Evolutionary conservation across 805 yeast species (phyloP), one percentile per base, ranked within the genome.

Genomic region (Pichia exigua): DNA sequence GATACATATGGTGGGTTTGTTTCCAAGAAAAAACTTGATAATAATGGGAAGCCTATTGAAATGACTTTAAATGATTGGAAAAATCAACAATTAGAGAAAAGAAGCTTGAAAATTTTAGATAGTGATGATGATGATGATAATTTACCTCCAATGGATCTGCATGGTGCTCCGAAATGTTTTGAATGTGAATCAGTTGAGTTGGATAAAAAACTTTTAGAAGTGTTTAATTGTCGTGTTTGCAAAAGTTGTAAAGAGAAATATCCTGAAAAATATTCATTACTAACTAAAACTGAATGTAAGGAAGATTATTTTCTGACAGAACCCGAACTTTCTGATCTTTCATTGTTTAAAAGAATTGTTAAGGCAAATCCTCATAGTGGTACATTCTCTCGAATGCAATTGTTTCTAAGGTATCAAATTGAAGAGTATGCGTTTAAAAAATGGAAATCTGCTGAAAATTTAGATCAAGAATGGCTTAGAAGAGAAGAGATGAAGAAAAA

Each of bases 361-460:
- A 87, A 91, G 59, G 89, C 96, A 2, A 94, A 94, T 63, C 99
- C 99, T 0, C 96, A 94, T 66, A 89, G 91, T 43, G 82, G 82
- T 2, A 85, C 89, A 0, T 94, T 82, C 68, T 85, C 89, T 47
- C 78, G 94, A 62, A 94, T 94, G 99, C 96, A 91, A 75, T 73
- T 94, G 51, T 94, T 83, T 69, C 68, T 94, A 44, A 72, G 99
- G 54, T 86, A 82, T 62, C 98, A 94, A 61, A 89, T 94, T n/a
- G 99, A 94, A 65, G 88, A 85, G 61, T 87, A 76, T 68, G 95
- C 98, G 0, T 87, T 83, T 71, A 84, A 86, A 63, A 92, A 94
- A 68, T 94, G 99, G 99, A 95, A 94, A 1, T 85, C 95, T 1
- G 77, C 83, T 11, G 96, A 89, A 50, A 89, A 86, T 0, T 68